Conservation (phyloP, 768 basidiomycete genomes). For the Suillus brevipes region DNA sequence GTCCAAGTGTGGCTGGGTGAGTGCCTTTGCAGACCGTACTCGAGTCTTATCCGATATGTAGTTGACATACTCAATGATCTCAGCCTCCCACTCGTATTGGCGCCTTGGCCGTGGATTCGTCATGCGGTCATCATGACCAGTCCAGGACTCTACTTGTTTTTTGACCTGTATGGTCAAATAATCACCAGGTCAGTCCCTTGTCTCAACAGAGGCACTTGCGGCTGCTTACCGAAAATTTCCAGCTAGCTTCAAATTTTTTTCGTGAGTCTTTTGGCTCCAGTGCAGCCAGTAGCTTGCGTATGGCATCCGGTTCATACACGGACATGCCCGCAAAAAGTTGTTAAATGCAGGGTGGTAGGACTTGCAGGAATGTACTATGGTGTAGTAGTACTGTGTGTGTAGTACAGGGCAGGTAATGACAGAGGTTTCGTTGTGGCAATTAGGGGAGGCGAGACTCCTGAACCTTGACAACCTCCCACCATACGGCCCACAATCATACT, state of each 20-base stretch:
- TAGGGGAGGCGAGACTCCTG: neutral
- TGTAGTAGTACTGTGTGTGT: neutral
- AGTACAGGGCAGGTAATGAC: neutral
- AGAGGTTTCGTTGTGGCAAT: neutral
- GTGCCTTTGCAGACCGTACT: no score
- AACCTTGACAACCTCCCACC: neutral
- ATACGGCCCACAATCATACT: neutral
- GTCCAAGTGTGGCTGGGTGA: neutral
- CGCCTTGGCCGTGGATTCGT: neutral
- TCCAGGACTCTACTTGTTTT: slow-evolving; percentile 1
- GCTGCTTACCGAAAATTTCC: neutral
- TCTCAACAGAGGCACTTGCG: neutral
- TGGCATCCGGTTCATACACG: neutral
- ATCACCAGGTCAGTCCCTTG: neutral
- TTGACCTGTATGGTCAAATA: slow-evolving; percentile 6
- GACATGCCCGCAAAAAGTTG: neutral
- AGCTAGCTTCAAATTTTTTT: neutral
- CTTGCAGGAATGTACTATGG: neutral
- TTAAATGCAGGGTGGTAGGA: neutral
- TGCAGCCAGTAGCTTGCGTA: neutral
- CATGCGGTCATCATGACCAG: neutral
- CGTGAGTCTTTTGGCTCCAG: neutral
- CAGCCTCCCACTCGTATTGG: slow-evolving; percentile 8
- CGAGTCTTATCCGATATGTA: slow-evolving; percentile 13
- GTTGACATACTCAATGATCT: slow-evolving; percentile 23